These are phyloP conservation scores for Chlamydomonas eustigma DNA, from an alignment of 139 green algal species.

Conservation along the genomic window DNA sequence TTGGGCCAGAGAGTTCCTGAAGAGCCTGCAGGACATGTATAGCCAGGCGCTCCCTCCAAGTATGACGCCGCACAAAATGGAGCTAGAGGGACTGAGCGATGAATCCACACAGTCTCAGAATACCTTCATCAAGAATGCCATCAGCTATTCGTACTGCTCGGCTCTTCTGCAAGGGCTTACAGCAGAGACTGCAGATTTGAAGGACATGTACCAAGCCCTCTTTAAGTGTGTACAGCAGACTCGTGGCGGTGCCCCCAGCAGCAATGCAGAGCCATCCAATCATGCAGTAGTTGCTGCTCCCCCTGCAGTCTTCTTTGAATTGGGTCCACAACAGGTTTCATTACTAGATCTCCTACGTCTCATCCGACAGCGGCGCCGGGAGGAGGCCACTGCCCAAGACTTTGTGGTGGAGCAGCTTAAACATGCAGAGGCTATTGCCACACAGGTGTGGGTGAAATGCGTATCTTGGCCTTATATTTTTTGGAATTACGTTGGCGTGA, in stretches of 20 bases:
- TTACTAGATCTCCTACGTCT: slow-evolving; percentile 42
- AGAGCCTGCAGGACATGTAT: slow-evolving; percentile 24
- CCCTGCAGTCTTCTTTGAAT: slow-evolving; percentile 14
- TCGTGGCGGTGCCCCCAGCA: background rate
- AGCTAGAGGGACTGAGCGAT: background rate
- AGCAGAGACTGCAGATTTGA: slow-evolving; percentile 22
- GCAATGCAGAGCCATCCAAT: background rate
- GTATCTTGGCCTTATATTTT: background rate
- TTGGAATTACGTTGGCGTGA: too few species aligned
- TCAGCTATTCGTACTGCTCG: slow-evolving; percentile 13
- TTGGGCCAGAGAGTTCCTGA: slow-evolving; percentile 27
- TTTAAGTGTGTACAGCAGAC: slow-evolving; percentile 23
- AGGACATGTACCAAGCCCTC: slow-evolving; percentile 33
- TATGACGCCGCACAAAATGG: background rate
- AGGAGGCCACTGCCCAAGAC: slow-evolving; percentile 10
- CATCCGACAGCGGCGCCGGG: slow-evolving; percentile 26
- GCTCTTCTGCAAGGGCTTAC: slow-evolving; percentile 32
- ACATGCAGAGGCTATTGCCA: slow-evolving; percentile 12
- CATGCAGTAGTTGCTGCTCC: too few species aligned
- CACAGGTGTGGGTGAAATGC: slow-evolving; percentile 22
- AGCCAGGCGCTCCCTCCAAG: background rate
- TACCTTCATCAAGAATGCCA: background rate
- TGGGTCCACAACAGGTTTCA: slow-evolving; percentile 26
- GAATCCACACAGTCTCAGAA: background rate
- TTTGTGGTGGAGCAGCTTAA: slow-evolving; percentile 33